phyloP scores from a whole-genome alignment of 2,329 filamentous ascomycete species.

The Harringtonia lauricola region DNA sequence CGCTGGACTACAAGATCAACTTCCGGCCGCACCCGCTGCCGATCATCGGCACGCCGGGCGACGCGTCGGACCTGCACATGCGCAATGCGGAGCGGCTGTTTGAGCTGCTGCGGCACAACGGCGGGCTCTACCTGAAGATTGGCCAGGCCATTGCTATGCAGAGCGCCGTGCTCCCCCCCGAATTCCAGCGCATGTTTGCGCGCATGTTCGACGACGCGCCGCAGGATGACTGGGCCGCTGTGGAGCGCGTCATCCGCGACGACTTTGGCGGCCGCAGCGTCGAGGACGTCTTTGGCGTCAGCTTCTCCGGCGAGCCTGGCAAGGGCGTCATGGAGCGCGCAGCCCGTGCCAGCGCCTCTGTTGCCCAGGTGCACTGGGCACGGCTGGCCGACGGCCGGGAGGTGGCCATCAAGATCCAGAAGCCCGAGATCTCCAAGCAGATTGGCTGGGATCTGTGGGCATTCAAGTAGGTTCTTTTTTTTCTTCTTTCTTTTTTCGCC shows the following conservation, averaged over 20 bases:
- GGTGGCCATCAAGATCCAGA: conserved; percentile 94
- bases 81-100: conserved; percentile 79
- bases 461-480: conserved; percentile 53
- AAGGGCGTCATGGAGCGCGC: conserved; percentile 50
- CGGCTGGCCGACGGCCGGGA: conserved; percentile 74
- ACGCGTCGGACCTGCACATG: conserved; percentile 67
- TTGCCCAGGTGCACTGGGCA: conserved; percentile 96
- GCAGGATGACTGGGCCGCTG: conserved; percentile 78
- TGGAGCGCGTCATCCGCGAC: conserved; percentile 73
- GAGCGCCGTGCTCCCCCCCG: conserved; percentile 80
- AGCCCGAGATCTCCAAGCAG: conserved; percentile 83
- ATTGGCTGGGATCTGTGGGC: conserved; percentile 93
- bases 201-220: conserved; percentile 97
- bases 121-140: conserved; percentile 92
- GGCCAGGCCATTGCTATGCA: conserved; percentile 99
- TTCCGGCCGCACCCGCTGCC: conserved; percentile 68
- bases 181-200: conserved; percentile 93
- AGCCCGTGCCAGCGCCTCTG: conserved; percentile 69
- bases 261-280: conserved; percentile 77
- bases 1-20: conserved; percentile 92
- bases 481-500: neutral
- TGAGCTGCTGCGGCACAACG: conserved; percentile 72
- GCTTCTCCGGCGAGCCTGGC: conserved; percentile 58
- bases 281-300: conserved; percentile 88
- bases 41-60: conserved; percentile 31